Percentiles rank a stretch among this genome's conserved stretches.
These are phyloP conservation scores for Cinnamomum chago DNA, from an alignment of 164 flowering plant species.

Conservation along the genomic window DNA sequence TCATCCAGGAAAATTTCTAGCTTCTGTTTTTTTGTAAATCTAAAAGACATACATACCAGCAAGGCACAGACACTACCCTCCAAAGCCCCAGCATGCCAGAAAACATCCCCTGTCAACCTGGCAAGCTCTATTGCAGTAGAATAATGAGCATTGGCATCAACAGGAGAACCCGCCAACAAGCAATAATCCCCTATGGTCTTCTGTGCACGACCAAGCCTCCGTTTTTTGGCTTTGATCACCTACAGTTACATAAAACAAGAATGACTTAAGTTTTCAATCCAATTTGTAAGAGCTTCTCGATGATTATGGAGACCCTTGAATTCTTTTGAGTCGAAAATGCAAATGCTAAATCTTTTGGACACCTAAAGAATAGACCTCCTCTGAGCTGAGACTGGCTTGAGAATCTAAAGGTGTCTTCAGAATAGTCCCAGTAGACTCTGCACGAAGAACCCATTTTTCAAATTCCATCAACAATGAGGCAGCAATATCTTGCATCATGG, in stretches of 20 bases:
- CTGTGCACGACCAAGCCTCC: conserved; percentile 95
- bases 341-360: conserved; percentile 35
- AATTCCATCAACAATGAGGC: conserved; percentile 96
- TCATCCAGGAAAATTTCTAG: too few relatives aligned
- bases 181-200: conserved; percentile 99
- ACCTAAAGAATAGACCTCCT: conserved; percentile 98
- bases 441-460: conserved; percentile 95
- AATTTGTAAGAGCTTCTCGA: not conserved
- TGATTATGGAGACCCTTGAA: not conserved
- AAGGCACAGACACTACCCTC: conserved; percentile 98
- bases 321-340: not conserved
- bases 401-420: conserved; percentile 98
- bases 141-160: conserved; percentile 99
- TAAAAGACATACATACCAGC: conserved; percentile 44
- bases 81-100: conserved; percentile 98
- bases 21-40: too few relatives aligned
- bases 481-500: conserved; percentile 99
- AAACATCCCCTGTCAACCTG: conserved; percentile 88
- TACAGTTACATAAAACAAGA: conserved; percentile 23
- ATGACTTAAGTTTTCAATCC: not conserved
- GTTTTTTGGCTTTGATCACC: conserved; percentile 95
- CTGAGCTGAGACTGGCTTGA: conserved; percentile 98
- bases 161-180: conserved; percentile 96
- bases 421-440: conserved; percentile 95
- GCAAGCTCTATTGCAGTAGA: conserved; percentile 93